Evolutionary conservation across 2,329 filamentous ascomycete genomes (phyloP).

Genomic region (Juglanconis oblonga): DNA sequence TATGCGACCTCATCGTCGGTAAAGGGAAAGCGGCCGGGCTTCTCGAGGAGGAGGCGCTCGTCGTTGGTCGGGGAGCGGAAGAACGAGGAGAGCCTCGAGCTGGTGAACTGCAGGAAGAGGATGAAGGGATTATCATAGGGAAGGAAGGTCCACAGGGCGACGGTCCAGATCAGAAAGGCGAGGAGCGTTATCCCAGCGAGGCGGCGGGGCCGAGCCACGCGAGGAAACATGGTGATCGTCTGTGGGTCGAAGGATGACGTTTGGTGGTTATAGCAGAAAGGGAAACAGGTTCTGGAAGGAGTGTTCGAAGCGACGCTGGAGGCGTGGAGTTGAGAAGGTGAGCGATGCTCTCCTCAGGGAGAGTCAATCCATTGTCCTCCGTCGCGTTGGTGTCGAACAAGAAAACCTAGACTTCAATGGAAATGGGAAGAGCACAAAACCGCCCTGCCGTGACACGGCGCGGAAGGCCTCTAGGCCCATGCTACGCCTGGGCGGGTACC

Average conservation of each 20-base stretch:
- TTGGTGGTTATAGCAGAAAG: neutral
- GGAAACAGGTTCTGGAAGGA: neutral
- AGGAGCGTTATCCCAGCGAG: conserved; percentile 5
- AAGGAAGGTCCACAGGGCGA: conserved; percentile 23
- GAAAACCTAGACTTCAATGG: neutral
- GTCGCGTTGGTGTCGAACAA: neutral
- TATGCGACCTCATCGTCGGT: conserved; percentile 45
- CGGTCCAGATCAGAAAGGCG: conserved; percentile 17
- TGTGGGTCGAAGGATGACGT: neutral
- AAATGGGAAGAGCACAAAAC: too few relatives aligned
- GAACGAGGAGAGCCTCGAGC: conserved; percentile 24
- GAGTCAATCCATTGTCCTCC: neutral
- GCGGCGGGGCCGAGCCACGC: conserved; percentile 16
- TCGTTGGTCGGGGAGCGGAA: conserved; percentile 27
- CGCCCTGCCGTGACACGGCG: too few relatives aligned
- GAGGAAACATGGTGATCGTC: conserved; percentile 16
- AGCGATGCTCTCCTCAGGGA: neutral
- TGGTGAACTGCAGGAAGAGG: conserved; percentile 26
- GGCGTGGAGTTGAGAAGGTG: neutral
- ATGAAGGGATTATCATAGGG: conserved; percentile 29
- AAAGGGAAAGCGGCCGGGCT: conserved; percentile 41
- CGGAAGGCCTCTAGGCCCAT: too few relatives aligned
- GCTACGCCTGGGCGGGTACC: too few relatives aligned
- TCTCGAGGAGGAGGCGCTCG: conserved; percentile 41
- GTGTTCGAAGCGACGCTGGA: neutral